Percentiles rank a stretch among this genome's conserved stretches.
Evolutionary conservation across 2,329 filamentous ascomycete genomes (phyloP).

Genomic region (Clarireedia paspali): DNA sequence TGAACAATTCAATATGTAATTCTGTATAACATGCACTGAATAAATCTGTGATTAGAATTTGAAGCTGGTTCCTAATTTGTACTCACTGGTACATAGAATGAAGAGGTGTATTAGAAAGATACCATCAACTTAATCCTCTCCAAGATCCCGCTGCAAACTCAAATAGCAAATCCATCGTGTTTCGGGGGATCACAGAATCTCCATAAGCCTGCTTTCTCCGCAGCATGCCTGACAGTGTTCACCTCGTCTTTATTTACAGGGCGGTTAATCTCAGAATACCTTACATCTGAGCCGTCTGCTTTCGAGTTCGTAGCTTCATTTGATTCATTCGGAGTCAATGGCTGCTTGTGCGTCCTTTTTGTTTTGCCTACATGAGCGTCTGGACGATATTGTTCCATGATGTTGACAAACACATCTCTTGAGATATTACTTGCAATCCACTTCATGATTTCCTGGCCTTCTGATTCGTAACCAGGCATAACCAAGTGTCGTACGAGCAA

Average conservation of each 20-base stretch:
- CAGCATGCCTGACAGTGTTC: slow-evolving; percentile 56
- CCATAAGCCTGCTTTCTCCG: slow-evolving; percentile 67
- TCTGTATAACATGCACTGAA: no score
- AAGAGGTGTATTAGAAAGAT: no score
- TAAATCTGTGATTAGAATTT: no score
- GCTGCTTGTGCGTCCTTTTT: slow-evolving; percentile 32
- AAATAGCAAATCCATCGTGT: slow-evolving; percentile 23
- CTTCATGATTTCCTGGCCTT: slow-evolving; percentile 65
- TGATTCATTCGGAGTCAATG: slow-evolving; percentile 19
- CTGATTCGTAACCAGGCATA: slow-evolving; percentile 73
- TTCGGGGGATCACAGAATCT: slow-evolving; percentile 58
- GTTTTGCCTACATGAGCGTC: slow-evolving; percentile 74
- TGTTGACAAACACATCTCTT: slow-evolving; percentile 69
- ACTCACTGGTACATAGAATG: no score
- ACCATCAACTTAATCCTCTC: no score
- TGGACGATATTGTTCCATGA: slow-evolving; percentile 85
- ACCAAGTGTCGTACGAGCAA: slow-evolving; percentile 72
- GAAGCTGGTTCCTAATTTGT: no score
- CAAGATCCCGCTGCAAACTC: not conserved
- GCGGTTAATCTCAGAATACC: slow-evolving; percentile 76
- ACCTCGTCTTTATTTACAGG: slow-evolving; percentile 58
- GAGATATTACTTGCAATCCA: slow-evolving; percentile 70
- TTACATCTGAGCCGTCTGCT: slow-evolving; percentile 37
- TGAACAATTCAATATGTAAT: no score
- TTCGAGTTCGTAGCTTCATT: slow-evolving; percentile 14